phyloP scores from a whole-genome alignment of 2,329 filamentous ascomycete species.

The Phialocephala subalpina region DNA sequence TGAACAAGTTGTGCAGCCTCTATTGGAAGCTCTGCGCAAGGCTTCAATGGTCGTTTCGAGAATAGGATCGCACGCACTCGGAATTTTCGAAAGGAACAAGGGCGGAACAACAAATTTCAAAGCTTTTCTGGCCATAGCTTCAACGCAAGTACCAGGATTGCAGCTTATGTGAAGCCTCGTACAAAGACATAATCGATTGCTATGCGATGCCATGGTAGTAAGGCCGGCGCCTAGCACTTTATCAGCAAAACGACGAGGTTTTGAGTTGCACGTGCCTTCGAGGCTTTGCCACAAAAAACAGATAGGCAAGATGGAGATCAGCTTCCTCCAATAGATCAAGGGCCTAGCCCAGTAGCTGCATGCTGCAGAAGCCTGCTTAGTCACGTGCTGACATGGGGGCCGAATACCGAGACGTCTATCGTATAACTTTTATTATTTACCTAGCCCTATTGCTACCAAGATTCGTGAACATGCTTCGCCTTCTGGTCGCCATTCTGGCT shows the following conservation, averaged over 20 bases:
- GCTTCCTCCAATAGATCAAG: not conserved
- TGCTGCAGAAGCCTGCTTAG: no score
- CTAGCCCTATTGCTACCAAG: slow-evolving; percentile 22
- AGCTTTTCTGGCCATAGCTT: not conserved
- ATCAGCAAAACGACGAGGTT: no score
- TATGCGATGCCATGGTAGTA: not conserved
- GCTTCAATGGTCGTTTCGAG: not conserved
- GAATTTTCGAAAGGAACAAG: not conserved
- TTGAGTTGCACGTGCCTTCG: no score
- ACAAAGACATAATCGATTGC: not conserved
- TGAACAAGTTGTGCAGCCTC: not conserved
- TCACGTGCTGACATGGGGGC: no score
- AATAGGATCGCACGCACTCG: not conserved
- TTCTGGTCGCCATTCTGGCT: slow-evolving; percentile 10
- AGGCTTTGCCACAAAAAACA: no score
- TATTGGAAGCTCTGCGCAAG: not conserved
- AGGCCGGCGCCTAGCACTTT: no score
- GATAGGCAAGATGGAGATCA: no score
- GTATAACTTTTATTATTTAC: no score
- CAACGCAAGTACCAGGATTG: not conserved
- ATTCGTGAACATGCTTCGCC: slow-evolving; percentile 19
- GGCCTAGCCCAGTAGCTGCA: no score
- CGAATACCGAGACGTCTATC: no score
- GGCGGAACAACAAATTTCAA: not conserved
- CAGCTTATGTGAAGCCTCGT: not conserved